phyloP scores from a whole-genome alignment of 768 basidiomycete genomes.

The Coprinopsis marcescibilis region DNA sequence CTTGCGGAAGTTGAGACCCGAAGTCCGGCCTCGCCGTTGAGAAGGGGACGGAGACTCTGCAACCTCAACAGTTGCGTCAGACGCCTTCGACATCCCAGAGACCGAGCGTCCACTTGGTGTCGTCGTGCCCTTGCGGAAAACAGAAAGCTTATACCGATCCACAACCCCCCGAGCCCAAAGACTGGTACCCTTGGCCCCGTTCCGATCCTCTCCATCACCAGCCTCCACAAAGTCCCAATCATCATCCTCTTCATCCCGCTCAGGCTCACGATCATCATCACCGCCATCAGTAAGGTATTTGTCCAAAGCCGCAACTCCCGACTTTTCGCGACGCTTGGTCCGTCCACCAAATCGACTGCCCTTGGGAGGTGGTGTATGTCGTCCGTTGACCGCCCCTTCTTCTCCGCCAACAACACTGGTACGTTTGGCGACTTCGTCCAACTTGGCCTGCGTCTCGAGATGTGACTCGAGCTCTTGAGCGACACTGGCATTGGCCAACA shows the following conservation, averaged over 20 bases:
- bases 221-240: constrained; percentile 91
- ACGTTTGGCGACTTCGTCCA: constrained; percentile 2
- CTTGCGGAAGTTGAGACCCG: constrained; percentile 68
- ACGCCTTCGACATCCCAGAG: constrained; percentile 55
- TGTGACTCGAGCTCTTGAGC: constrained; percentile 3
- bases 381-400: neutral
- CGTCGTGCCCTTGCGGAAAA: constrained; percentile 79
- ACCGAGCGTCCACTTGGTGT: constrained; percentile 41
- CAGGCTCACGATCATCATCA: constrained; percentile 42
- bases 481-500: constrained; percentile 5
- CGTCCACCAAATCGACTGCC: constrained; percentile 24
- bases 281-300: constrained; percentile 55
- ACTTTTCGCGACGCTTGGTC: constrained; percentile 64
- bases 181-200: constrained; percentile 73
- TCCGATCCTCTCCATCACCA: constrained; percentile 76
- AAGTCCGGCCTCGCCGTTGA: constrained; percentile 63
- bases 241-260: constrained; percentile 62
- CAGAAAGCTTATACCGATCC: constrained; percentile 78
- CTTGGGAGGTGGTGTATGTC: constrained; percentile 17
- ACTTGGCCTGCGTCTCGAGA: neutral
- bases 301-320: constrained; percentile 77
- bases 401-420: constrained; percentile 20
- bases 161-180: constrained; percentile 90
- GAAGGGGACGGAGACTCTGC: constrained; percentile 43
- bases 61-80: constrained; percentile 35